Evolutionary conservation across 768 basidiomycete genomes (phyloP).

Genomic region (Lentinula guzmanii): DNA sequence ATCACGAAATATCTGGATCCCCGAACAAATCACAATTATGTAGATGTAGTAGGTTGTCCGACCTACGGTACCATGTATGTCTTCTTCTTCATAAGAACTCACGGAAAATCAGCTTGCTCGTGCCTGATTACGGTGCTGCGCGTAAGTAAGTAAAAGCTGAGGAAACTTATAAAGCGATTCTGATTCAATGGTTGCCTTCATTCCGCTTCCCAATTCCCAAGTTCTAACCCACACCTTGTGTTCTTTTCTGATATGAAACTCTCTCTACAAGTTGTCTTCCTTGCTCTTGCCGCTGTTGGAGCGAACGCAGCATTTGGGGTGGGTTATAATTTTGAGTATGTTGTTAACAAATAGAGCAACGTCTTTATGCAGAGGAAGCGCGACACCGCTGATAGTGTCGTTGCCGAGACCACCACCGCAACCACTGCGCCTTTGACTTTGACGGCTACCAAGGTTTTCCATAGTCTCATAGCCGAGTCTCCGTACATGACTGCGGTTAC

Average conservation of each 20-base stretch:
- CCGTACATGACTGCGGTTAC: constrained; percentile 25
- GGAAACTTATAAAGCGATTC: neutral
- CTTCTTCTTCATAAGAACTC: neutral
- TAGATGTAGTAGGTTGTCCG: neutral
- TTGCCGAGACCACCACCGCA: neutral
- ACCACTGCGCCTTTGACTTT: constrained; percentile 10
- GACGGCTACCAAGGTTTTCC: constrained; percentile 19
- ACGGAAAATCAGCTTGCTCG: neutral
- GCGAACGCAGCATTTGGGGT: constrained; percentile 5
- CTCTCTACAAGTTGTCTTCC: neutral
- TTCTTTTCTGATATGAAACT: neutral
- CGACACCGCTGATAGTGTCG: constrained; percentile 1
- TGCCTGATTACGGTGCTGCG: neutral
- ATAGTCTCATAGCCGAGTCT: constrained; percentile 18
- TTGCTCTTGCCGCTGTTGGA: constrained; percentile 6
- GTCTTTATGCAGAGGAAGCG: constrained; percentile 15
- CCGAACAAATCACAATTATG: no score
- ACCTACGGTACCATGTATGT: neutral
- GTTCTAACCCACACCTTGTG: neutral
- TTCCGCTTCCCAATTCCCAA: constrained; percentile 9
- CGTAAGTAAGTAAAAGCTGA: neutral
- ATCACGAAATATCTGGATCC: no score
- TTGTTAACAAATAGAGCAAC: constrained; percentile 11
- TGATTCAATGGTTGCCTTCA: neutral
- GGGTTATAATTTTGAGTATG: constrained; percentile 20